Conservation (phyloP, 768 basidiomycete genomes). For the Collybia sordida region DNA sequence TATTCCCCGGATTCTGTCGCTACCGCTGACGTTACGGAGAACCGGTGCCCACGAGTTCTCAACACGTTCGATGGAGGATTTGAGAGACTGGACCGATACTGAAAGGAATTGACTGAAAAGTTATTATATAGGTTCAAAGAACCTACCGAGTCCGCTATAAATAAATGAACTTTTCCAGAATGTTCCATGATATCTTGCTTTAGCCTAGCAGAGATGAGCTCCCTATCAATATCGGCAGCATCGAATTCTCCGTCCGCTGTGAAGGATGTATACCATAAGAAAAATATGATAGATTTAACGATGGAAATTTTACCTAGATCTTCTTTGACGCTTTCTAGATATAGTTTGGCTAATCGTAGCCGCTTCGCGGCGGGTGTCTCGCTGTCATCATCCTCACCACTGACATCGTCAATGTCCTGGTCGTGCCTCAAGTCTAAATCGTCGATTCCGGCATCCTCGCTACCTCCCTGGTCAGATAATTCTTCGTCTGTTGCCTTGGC, state of each 20-base stretch:
- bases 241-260: conserved; percentile 88
- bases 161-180: conserved; percentile 83
- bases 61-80: conserved; percentile 47
- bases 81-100: conserved; percentile 55
- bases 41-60: conserved; percentile 70
- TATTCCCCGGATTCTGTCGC: conserved; percentile 69
- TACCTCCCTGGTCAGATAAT: conserved; percentile 62
- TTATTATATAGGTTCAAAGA: background rate
- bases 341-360: conserved; percentile 85
- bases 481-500: conserved; percentile 54
- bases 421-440: conserved; percentile 70
- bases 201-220: conserved; percentile 85
- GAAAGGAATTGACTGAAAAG: background rate
- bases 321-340: conserved; percentile 82
- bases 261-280: background rate
- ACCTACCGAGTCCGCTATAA: conserved; percentile 72
- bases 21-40: conserved; percentile 80
- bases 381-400: conserved; percentile 78
- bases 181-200: conserved; percentile 92
- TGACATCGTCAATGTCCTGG: conserved; percentile 45
- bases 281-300: background rate
- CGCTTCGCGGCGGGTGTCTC: conserved; percentile 96
- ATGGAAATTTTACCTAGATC: conserved; percentile 52
- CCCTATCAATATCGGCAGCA: conserved; percentile 93
- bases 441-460: conserved; percentile 56